phyloP scores from a whole-genome alignment of 805 yeast genomes.

The Saccharomycopsis oosterbeekiorum region DNA sequence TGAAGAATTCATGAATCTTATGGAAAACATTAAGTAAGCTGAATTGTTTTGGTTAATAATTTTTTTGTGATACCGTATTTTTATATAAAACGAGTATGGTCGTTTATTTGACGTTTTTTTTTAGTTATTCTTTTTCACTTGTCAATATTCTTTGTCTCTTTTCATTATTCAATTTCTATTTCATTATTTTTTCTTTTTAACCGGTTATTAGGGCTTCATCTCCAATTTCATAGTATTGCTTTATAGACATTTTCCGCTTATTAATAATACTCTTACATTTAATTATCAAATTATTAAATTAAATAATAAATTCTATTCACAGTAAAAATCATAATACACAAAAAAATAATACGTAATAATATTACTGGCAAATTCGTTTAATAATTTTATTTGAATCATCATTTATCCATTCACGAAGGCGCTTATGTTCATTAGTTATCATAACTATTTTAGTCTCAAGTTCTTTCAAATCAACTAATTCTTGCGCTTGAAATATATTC shows the following conservation, averaged over 20 bases:
- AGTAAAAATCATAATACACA: too few relatives aligned
- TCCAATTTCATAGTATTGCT: too few relatives aligned
- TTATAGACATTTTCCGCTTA: too few relatives aligned
- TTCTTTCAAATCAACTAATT: slow-evolving; percentile 35
- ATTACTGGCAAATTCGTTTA: slow-evolving; percentile 31
- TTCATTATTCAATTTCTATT: too few relatives aligned
- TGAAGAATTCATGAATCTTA: slow-evolving; percentile 28
- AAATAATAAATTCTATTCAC: too few relatives aligned
- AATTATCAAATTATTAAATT: too few relatives aligned
- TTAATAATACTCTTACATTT: too few relatives aligned
- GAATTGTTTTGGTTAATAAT: background rate
- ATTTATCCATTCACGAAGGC: slow-evolving; percentile 52
- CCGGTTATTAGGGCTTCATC: too few relatives aligned
- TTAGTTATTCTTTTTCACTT: background rate
- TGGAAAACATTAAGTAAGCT: slow-evolving; percentile 1
- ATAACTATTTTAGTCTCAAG: slow-evolving; percentile 36
- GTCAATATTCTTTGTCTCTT: background rate
- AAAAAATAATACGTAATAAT: too few relatives aligned
- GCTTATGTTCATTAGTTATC: slow-evolving; percentile 37
- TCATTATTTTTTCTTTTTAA: too few relatives aligned
- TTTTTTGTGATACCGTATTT: background rate
- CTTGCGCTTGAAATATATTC: slow-evolving; percentile 23
- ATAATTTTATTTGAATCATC: slow-evolving; percentile 37
- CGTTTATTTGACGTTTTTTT: background rate
- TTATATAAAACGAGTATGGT: background rate